Conservation (phyloP, 73 alveolate genomes). For the Tetrahymena thermophila region DNA sequence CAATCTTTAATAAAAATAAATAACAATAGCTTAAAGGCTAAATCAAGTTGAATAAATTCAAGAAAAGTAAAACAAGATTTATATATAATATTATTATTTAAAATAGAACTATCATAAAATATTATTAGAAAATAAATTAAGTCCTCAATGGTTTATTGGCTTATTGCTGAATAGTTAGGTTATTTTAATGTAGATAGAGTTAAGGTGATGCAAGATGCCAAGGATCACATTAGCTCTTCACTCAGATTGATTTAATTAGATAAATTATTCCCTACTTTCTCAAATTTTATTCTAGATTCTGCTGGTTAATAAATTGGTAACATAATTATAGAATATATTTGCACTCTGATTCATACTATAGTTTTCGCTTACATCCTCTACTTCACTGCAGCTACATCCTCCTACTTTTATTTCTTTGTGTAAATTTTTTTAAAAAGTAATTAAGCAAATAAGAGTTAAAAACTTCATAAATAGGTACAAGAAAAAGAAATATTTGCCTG, state of each 20-base stretch:
- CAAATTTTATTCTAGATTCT: background rate
- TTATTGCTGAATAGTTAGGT: slow-evolving; percentile 29
- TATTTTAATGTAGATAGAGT: slow-evolving; percentile 10
- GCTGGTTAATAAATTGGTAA: background rate
- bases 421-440: background rate
- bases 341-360: slow-evolving; percentile 18
- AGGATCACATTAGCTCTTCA: slow-evolving; percentile 26
- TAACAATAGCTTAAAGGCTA: background rate
- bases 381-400: slow-evolving; percentile 8
- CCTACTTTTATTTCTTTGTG: slow-evolving; percentile 28
- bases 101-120: background rate
- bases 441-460: background rate
- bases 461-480: background rate
- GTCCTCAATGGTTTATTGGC: background rate
- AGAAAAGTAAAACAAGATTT: background rate
- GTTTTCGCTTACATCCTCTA: slow-evolving; percentile 10
- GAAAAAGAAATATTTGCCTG: slow-evolving; percentile 26
- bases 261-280: background rate
- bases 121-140: background rate
- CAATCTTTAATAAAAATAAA: too few relatives aligned
- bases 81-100: too few relatives aligned
- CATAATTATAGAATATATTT: slow-evolving; percentile 10
- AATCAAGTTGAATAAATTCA: background rate
- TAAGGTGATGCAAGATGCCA: background rate
- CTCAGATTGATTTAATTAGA: slow-evolving; percentile 14